phyloP scores from a whole-genome alignment of 179 eudicot genomes.

The Camellia oleifera region DNA sequence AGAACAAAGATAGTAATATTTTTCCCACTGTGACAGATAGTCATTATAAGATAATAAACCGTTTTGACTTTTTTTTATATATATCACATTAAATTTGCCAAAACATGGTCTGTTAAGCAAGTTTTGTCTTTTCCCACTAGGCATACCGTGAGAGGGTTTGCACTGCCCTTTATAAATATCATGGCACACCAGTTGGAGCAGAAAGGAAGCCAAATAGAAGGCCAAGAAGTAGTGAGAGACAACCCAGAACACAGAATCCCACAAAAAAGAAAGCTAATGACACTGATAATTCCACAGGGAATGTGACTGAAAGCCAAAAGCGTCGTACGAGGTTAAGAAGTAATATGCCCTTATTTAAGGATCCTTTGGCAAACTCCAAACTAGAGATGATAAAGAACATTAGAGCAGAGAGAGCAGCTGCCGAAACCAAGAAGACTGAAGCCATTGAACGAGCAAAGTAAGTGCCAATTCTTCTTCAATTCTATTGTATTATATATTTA shows the following conservation, averaged over 20 bases:
- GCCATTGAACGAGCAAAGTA: slow-evolving; percentile 78
- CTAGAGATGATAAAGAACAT: slow-evolving; percentile 88
- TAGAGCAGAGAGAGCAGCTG: slow-evolving; percentile 68
- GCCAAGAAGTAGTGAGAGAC: slow-evolving; percentile 40
- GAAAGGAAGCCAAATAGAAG: slow-evolving; percentile 51
- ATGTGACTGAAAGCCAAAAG: slow-evolving; percentile 22
- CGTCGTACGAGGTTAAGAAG: slow-evolving; percentile 34
- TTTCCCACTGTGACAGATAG: neutral
- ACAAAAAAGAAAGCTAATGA: slow-evolving; percentile 34
- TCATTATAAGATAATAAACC: neutral
- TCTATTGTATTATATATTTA: neutral
- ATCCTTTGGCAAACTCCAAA: slow-evolving; percentile 79
- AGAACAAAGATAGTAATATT: neutral
- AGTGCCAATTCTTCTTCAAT: slow-evolving; percentile 25
- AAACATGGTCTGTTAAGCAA: slow-evolving; percentile 2
- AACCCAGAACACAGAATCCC: slow-evolving; percentile 25
- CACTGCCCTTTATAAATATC: slow-evolving; percentile 60
- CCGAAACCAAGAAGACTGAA: slow-evolving; percentile 49
- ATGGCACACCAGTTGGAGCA: slow-evolving; percentile 48
- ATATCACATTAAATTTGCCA: neutral
- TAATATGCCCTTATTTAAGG: slow-evolving; percentile 55
- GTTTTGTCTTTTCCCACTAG: slow-evolving; percentile 27
- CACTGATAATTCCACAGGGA: slow-evolving; percentile 16
- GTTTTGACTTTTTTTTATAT: neutral
- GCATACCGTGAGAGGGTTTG: slow-evolving; percentile 65